phyloP scores from a whole-genome alignment of 768 basidiomycete genomes.

The Mycena metata region DNA sequence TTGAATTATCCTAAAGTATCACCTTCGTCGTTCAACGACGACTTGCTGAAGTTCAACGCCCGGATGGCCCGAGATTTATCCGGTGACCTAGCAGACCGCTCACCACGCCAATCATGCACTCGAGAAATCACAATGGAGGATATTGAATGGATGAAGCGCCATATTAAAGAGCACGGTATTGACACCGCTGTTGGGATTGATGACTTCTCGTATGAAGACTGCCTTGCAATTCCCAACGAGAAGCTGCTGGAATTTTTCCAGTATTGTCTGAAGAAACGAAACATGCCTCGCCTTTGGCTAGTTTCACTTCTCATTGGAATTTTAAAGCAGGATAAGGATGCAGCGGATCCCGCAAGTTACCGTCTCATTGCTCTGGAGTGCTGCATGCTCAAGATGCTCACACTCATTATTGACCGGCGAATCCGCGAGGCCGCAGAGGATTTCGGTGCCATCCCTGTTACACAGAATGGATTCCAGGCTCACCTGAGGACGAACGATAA shows the following conservation, averaged over 20 bases:
- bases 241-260: constrained; percentile 5
- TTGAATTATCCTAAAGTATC: background rate
- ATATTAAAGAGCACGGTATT: constrained; percentile 8
- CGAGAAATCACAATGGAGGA: background rate
- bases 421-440: background rate
- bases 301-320: no score
- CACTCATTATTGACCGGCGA: background rate
- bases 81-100: background rate
- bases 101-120: constrained; percentile 5
- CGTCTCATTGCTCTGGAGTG: no score
- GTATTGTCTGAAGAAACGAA: no score
- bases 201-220: constrained; percentile 9
- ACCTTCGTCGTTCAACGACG: background rate
- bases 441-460: background rate
- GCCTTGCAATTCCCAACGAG: constrained; percentile 28
- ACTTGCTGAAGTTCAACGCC: constrained; percentile 1
- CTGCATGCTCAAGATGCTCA: no score
- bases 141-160: background rate
- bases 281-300: no score
- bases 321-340: no score
- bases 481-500: constrained; percentile 8
- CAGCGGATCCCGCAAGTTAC: no score
- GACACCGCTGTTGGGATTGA: constrained; percentile 13
- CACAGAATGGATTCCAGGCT: background rate
- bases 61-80: background rate